These are phyloP conservation scores for Lachnellula subtilissima DNA, from an alignment of 2,329 filamentous ascomycete species.

Conservation along the genomic window DNA sequence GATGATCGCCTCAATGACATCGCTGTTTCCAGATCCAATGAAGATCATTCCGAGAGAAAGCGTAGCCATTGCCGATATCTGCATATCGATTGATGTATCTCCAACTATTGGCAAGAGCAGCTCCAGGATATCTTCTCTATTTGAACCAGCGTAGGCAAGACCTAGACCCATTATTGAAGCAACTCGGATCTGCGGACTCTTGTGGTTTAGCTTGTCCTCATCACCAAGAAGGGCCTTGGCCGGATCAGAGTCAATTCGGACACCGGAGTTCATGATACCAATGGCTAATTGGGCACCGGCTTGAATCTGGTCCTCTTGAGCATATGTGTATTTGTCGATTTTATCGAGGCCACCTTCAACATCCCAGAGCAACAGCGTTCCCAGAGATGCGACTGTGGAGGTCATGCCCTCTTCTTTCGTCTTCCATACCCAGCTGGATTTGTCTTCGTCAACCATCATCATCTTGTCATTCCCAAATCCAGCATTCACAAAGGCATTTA, in stretches of 20 bases:
- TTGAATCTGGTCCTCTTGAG: conserved; percentile 75
- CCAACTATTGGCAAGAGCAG: conserved; percentile 80
- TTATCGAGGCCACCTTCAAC: conserved; percentile 87
- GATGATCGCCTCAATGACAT: conserved; percentile 88
- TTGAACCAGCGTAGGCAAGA: conserved; percentile 88
- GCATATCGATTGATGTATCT: conserved; percentile 84
- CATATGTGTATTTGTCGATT: conserved; percentile 91
- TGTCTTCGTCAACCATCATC: conserved; percentile 87
- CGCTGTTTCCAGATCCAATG: conserved; percentile 85
- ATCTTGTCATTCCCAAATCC: conserved; percentile 95
- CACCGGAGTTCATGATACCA: conserved; percentile 92
- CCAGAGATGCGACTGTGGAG: conserved; percentile 89
- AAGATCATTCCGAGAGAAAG: conserved; percentile 86
- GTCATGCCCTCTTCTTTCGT: conserved; percentile 98
- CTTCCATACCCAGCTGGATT: conserved; percentile 97
- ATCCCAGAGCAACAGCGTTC: conserved; percentile 89
- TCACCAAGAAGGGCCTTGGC: conserved; percentile 83
- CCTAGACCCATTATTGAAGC: conserved; percentile 95
- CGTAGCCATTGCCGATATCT: conserved; percentile 93
- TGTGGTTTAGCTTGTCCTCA: conserved; percentile 69
- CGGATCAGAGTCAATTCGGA: conserved; percentile 83
- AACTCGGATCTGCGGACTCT: conserved; percentile 72
- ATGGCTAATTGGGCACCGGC: conserved; percentile 90
- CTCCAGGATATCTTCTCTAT: conserved; percentile 84
- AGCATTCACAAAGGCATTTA: conserved; percentile 95